Evolutionary conservation across 1,139 yeast genomes (phyloP).

Genomic region (Magnusiomyces paraingens): DNA sequence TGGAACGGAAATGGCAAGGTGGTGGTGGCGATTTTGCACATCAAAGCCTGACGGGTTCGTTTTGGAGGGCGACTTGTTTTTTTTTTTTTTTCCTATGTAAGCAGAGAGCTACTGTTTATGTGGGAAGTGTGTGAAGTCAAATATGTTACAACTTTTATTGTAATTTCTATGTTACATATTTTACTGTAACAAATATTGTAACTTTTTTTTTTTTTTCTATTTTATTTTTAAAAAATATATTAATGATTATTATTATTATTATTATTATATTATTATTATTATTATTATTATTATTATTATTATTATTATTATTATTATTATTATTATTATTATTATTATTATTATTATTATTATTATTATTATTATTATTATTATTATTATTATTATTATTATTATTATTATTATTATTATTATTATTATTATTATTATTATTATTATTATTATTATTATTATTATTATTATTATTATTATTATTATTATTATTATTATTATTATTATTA

Average conservation of each 20-base stretch:
- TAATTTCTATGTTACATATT: too few species aligned
- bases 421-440: background rate
- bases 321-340: slow-evolving; percentile 4
- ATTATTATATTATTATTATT: slow-evolving; percentile 1
- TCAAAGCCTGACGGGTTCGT: too few species aligned
- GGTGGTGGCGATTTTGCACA: slow-evolving; percentile 4
- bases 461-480: background rate
- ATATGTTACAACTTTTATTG: too few species aligned
- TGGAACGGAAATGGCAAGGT: background rate
- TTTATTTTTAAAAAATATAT: too few species aligned
- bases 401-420: slow-evolving; percentile 2
- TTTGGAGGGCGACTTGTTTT: too few species aligned
- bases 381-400: slow-evolving; percentile 3
- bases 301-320: slow-evolving; percentile 5
- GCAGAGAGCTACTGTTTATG: too few species aligned
- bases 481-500: background rate
- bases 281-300: slow-evolving; percentile 5
- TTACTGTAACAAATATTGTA: too few species aligned
- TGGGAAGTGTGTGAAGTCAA: too few species aligned
- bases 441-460: background rate
- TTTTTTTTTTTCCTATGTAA: too few species aligned
- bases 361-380: slow-evolving; percentile 3
- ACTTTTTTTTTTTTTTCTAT: too few species aligned
- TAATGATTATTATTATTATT: too few species aligned
- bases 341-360: slow-evolving; percentile 4